A percentile compares a stretch with the other conserved stretches of the same genome.
Evolutionary conservation across 352 stramenopile species (phyloP).

Genomic region (Phytopythium mirpurense): DNA sequence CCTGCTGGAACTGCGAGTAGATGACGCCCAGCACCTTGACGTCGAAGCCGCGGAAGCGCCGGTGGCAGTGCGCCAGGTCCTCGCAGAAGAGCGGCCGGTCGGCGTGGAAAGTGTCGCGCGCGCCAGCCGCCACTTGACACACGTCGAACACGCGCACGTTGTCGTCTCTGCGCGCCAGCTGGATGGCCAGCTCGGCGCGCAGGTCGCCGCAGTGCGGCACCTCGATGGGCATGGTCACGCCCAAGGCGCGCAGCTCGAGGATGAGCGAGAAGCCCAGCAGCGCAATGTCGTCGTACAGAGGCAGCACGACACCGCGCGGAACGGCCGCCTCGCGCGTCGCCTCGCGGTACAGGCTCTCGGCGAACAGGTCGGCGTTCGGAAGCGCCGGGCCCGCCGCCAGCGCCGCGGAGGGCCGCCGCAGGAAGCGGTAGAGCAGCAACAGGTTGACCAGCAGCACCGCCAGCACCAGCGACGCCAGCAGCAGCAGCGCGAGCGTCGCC

Average conservation of each 20-base stretch:
- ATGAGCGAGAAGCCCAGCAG: conserved; percentile 51
- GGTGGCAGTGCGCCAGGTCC: conserved; percentile 31
- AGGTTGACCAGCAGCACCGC: conserved; percentile 1
- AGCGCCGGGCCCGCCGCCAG: not conserved
- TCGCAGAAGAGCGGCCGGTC: conserved; percentile 46
- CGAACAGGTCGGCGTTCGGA: conserved; percentile 15
- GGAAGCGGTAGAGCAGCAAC: not conserved
- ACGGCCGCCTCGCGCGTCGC: not conserved
- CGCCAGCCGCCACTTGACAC: conserved; percentile 34
- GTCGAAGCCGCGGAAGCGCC: conserved; percentile 45
- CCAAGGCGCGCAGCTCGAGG: conserved; percentile 34
- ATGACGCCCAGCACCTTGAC: conserved; percentile 65
- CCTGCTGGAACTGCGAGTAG: conserved; percentile 59
- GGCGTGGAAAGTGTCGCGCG: conserved; percentile 20
- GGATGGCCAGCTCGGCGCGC: conserved; percentile 51
- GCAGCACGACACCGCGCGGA: conserved; percentile 39
- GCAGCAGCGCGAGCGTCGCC: conserved; percentile 1
- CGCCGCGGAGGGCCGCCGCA: not conserved
- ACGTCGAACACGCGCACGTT: conserved; percentile 58
- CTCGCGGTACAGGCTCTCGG: conserved; percentile 17
- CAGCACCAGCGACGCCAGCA: not conserved
- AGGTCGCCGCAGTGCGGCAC: conserved; percentile 53
- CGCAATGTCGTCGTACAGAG: conserved; percentile 48
- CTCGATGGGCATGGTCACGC: conserved; percentile 43
- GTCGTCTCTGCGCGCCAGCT: conserved; percentile 21